Percentiles rank a stretch among this genome's conserved stretches.
Evolutionary conservation across 2,329 filamentous ascomycete species (phyloP).

Genomic region (Alternaria panax): DNA sequence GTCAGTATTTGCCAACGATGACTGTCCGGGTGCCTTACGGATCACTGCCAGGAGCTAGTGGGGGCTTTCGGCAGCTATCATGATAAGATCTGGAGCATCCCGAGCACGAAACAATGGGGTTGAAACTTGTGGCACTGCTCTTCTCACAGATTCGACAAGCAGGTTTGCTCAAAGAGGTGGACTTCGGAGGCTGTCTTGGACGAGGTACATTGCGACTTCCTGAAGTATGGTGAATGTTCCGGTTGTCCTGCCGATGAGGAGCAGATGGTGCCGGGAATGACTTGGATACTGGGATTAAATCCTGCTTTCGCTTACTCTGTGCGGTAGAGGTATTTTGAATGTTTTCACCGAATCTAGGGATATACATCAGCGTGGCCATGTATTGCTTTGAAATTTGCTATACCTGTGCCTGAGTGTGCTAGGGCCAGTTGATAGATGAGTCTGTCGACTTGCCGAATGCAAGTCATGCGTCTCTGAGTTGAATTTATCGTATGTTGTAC

Average conservation of each 20-base stretch:
- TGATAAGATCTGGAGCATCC: conserved; percentile 47
- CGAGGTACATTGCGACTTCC: neutral
- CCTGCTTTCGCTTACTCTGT: neutral
- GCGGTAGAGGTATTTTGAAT: neutral
- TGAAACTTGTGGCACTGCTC: conserved; percentile 26
- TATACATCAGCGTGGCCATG: neutral
- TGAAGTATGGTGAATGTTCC: neutral
- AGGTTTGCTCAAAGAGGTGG: conserved; percentile 12
- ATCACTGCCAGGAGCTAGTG: conserved; percentile 13
- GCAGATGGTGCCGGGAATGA: neutral
- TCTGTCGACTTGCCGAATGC: neutral
- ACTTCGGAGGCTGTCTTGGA: conserved; percentile 22
- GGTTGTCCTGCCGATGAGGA: neutral
- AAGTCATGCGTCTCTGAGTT: neutral
- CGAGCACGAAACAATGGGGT: conserved; percentile 43
- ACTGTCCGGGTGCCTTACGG: conserved; percentile 12
- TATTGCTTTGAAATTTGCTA: neutral
- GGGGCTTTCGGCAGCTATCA: conserved; percentile 43
- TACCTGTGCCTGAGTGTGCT: conserved; percentile 15
- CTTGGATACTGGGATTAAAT: neutral
- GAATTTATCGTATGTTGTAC: conserved; percentile 4
- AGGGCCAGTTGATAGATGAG: neutral
- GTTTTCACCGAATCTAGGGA: neutral
- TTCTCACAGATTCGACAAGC: conserved; percentile 44
- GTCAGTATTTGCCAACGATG: conserved; percentile 9